Evolutionary conservation across 768 basidiomycete genomes (phyloP), one percentile per base, ranked within the genome.

Genomic region (Suillus hirtellus): DNA sequence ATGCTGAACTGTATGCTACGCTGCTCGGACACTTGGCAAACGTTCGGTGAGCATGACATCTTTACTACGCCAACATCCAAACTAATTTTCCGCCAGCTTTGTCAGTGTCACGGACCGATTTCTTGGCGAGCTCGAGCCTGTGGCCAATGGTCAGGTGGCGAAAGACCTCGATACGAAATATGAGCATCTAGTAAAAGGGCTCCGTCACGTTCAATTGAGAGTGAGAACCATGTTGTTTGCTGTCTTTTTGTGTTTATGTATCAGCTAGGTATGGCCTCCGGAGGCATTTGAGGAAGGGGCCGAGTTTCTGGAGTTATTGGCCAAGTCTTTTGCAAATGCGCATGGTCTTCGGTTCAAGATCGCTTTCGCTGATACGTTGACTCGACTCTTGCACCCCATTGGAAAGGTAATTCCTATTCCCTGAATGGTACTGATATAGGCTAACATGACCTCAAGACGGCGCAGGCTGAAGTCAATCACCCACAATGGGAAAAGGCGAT

Each of bases 401-500:
- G 90, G 89, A 65, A 95, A 96, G 84, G 93, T 90, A 63, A 49
- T 75, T 59, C 17, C 17, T 43, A 8, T 21, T 5, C 21, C 10
- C 50, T 38, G 63, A 38, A 38, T 11, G 21, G 35, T 50, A 2
- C 31, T 42, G 24, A 42, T 19, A 12, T 24, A 24, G 24, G 9
- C 43, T 34, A 61, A 44, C 43, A 27, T 60, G 10, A 27, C 17
- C 5, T 27, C 38, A 42, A 95, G 92, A 96, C 90, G 44, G 96
- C 93, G 0, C 94, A 95, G 77, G 95, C 93, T 7, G 95, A 98
- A 77, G 95, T 96, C 56, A 97, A 97, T 69, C 90, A 96, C 73
- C 95, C 95, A 0, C 83, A 91, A 67, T 98, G 95, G 95, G 93
- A 89, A 6, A 94, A 93, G 72, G 95, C 95, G 0, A 90, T 95